Evolutionary conservation across 192 early-diverging fungal species (phyloP).

Genomic region (Coemansia sp.): DNA sequence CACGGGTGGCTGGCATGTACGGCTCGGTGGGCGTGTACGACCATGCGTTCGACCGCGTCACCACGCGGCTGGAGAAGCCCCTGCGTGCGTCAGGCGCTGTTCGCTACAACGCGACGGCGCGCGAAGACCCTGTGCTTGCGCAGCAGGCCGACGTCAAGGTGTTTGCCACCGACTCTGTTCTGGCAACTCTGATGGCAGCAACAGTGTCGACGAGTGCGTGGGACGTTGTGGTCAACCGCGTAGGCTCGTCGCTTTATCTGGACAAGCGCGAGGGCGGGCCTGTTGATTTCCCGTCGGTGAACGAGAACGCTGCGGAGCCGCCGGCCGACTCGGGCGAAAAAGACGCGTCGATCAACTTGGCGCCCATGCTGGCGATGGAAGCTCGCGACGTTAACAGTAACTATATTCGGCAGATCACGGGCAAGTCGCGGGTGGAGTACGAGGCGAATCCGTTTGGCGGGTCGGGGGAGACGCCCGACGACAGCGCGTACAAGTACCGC

Average conservation of each 20-base stretch:
- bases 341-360: slow-evolving; percentile 79
- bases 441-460: slow-evolving; percentile 55
- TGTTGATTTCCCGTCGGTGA: slow-evolving; percentile 86
- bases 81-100: slow-evolving; percentile 67
- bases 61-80: slow-evolving; percentile 73
- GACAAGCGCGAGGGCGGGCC: slow-evolving; percentile 87
- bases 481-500: slow-evolving; percentile 85
- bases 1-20: slow-evolving; percentile 79
- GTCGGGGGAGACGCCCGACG: slow-evolving; percentile 55
- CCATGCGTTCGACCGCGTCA: slow-evolving; percentile 82
- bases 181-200: slow-evolving; percentile 91
- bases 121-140: slow-evolving; percentile 74
- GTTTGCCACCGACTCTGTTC: slow-evolving; percentile 86
- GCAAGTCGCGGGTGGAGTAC: slow-evolving; percentile 55
- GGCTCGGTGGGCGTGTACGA: slow-evolving; percentile 77
- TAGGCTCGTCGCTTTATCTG: slow-evolving; percentile 77
- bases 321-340: slow-evolving; percentile 86
- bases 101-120: slow-evolving; percentile 76
- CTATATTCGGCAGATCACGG: slow-evolving; percentile 79
- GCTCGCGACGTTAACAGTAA: slow-evolving; percentile 84
- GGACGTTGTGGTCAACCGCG: slow-evolving; percentile 91
- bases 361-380: slow-evolving; percentile 79
- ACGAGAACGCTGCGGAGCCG: slow-evolving; percentile 92
- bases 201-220: slow-evolving; percentile 90
- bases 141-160: slow-evolving; percentile 65